Evolutionary conservation across 2,329 filamentous ascomycete species (phyloP), one percentile per base, ranked within the genome.

Genomic region (Cladophialophora yegresii): DNA sequence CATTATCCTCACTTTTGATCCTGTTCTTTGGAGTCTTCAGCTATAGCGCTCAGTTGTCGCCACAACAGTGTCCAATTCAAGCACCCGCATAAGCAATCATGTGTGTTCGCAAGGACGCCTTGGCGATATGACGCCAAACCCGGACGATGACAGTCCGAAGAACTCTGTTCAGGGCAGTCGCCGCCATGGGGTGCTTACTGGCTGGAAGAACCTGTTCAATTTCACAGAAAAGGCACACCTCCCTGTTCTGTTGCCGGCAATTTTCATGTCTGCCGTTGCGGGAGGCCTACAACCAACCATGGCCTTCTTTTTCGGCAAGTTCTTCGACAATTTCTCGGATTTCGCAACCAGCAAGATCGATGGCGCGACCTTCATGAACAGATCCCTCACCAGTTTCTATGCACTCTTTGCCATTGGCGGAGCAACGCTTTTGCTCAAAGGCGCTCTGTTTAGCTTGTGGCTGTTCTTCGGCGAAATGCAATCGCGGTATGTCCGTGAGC

Each of bases 391-490:
- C 49, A 88, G 87, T 78, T 88, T 87, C 54, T 69, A 88, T 28
- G 83, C 86, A 28, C 77, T 96, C 50, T 76, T 86, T 0, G 82
- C 80, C 0, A 75, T 96, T 0, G 91, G 89, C 0, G 74, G 80
- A 0, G 83, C 79, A 0, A 87, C 85, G 54, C 93, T 90, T 86
- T 53, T 92, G 0, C 76, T 88, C 16, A 88, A 90, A 69, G 84
- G 85, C 2, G 73, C 83, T 1, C 89, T 91, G 70, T 88, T 92
- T 71, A 81, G 83, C 1, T 75, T 85, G 0, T 97, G 93, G 87
- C 80, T 93, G 32, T 74, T 84, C 0, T 95, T 95, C 74, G 91
- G 93, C 13, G 93, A 97, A 75, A 72, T 91, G 1, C 91, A 96
- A 69, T 91, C 89, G 0, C 84, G 83, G 33, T 84, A 77, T 54